Percentiles rank a stretch among this genome's conserved stretches.
phyloP scores from a whole-genome alignment of 768 basidiomycete genomes.

The Xerocomus brunneocitrinus region DNA sequence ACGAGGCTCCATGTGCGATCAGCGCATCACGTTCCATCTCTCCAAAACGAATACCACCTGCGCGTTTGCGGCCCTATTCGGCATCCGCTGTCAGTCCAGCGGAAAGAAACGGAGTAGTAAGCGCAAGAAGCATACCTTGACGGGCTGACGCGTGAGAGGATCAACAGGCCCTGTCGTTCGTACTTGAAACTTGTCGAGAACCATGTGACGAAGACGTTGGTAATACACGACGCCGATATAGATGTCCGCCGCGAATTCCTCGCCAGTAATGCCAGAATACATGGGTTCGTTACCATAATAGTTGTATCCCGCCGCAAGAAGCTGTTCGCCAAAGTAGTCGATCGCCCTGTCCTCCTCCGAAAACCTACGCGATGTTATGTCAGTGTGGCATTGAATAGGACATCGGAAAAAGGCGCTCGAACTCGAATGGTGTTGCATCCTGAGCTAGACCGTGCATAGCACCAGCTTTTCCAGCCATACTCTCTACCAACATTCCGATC shows the following conservation, averaged over 20 bases:
- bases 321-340: conserved; percentile 95
- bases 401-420: conserved; percentile 27
- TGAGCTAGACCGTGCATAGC: conserved; percentile 98
- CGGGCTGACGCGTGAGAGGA: conserved; percentile 91
- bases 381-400: conserved; percentile 5
- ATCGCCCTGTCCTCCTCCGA: conserved; percentile 96
- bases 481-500: conserved; percentile 99
- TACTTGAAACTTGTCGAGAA: conserved; percentile 99
- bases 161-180: conserved; percentile 98
- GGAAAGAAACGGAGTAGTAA: neutral
- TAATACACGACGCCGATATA: conserved; percentile 99
- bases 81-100: conserved; percentile 4
- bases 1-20: conserved; percentile 97
- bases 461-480: conserved; percentile 98
- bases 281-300: conserved; percentile 99
- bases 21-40: conserved; percentile 99
- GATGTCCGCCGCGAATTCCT: conserved; percentile 98
- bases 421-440: conserved; percentile 98
- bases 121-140: conserved; percentile 63
- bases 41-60: conserved; percentile 98
- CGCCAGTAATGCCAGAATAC: conserved; percentile 99
- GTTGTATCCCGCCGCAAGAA: conserved; percentile 92
- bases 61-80: conserved; percentile 88
- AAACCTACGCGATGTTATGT: conserved; percentile 50
- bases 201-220: conserved; percentile 98